phyloP scores from a whole-genome alignment of 2,329 filamentous ascomycete species.

The Arachnomyces sp. region DNA sequence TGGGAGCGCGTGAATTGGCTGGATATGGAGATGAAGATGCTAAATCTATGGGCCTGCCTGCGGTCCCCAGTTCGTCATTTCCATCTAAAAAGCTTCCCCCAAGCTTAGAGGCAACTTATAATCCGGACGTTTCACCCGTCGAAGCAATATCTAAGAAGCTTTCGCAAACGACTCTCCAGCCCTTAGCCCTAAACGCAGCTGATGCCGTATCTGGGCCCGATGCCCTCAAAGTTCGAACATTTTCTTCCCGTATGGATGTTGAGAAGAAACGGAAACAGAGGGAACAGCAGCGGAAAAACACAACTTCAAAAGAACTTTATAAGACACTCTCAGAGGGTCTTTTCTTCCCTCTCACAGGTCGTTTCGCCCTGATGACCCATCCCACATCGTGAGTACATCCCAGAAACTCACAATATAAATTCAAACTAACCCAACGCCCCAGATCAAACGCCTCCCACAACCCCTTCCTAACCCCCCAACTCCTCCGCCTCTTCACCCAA shows the following conservation, averaged over 20 bases:
- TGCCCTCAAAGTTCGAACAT: constrained; percentile 79
- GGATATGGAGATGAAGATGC: constrained; percentile 57
- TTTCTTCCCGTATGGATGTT: constrained; percentile 66
- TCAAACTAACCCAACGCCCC: constrained; percentile 28
- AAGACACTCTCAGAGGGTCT: constrained; percentile 66
- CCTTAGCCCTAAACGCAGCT: constrained; percentile 71
- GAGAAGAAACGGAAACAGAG: constrained; percentile 45
- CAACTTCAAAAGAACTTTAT: constrained; percentile 65
- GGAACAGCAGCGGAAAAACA: constrained; percentile 40
- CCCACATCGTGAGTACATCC: constrained; percentile 38
- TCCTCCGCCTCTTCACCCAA: constrained; percentile 73
- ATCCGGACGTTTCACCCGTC: constrained; percentile 45
- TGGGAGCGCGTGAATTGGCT: constrained; percentile 75
- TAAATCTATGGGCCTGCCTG: constrained; percentile 24
- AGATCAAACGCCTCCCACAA: constrained; percentile 33
- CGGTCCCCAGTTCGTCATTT: constrained; percentile 47
- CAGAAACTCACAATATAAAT: constrained; percentile 32
- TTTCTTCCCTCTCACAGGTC: constrained; percentile 77
- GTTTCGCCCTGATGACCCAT: constrained; percentile 60
- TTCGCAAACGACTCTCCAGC: constrained; percentile 65
- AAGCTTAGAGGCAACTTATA: constrained; percentile 64
- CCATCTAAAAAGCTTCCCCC: constrained; percentile 72
- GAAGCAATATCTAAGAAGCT: constrained; percentile 60
- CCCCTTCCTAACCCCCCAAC: constrained; percentile 63
- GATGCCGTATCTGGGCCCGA: constrained; percentile 72